Evolutionary conservation across 192 early-diverging fungal species (phyloP), one percentile per base, ranked within the genome.

Genomic region (Rhizophagus sp.): DNA sequence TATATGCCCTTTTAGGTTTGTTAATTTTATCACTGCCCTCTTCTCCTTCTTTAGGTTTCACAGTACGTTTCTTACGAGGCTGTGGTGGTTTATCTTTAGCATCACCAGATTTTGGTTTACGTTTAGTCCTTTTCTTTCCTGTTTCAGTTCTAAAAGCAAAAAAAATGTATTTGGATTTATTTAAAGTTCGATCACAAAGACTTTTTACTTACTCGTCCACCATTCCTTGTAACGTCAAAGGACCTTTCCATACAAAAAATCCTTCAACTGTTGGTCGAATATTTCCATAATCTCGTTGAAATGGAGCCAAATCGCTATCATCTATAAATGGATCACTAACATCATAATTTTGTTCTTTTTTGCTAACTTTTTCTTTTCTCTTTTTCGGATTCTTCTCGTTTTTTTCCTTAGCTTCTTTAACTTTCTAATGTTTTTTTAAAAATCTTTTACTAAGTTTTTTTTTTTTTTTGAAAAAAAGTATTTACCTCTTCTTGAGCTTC

Each of bases 251-350:
- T 0, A 84, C 89, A 83, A 88, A 90, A 34, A 83, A 90, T 12
- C 88, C 88, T 13, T 87, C 84, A 24, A 82, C 62, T 65, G 85
- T 83, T 4, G 85, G 84, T 5, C 83, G 78, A 9, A 83, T 65
- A 73, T 83, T 82, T 6, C 85, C 83, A 50, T 78, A 82, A 8
- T 82, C 73, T 10, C 81, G 82, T 62, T 84, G 79, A 47, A 82
- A 78, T 36, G 87, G 77, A 64, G 86, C 77, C 79, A 87, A 82
- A n/a, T 88, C 89, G 67, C 89, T 90, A 66, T 90, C 89, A 79
- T 90, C 89, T 73, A 90, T 90, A 70, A 90, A 90, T 5, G 88
- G 88, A 83, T 90, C 89, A 25, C 83, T 84, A 67, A 85, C 71
- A 62, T 90, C 89, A 44, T 90, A 90, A 4, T 85, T 81, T 68